Base-by-base conservation (phyloP, 78 protist species). In the Dictyostelium firmibasis region DNA sequence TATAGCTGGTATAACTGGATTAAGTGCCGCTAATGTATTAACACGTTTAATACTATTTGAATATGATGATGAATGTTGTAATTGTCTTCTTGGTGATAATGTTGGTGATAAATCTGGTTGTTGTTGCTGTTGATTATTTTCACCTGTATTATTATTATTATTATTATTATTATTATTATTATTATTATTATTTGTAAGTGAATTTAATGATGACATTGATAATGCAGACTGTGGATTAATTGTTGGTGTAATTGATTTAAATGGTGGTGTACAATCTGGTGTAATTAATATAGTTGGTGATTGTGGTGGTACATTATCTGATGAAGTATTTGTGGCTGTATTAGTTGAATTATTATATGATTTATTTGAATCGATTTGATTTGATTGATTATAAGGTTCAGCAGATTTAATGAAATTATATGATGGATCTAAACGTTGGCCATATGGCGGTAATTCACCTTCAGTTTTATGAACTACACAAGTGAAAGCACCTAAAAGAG, bases 351-450 rank as follows among this genome's bases (percentile, higher is more conserved):
- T 41, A 38, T 86, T 74, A 69, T 50, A 38, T 18, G 44, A 38
- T 38, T 38, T 77, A 41, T 77, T 77, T 11, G 36, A 25, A 77
- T 77, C 35, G n/a, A 77, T 77, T 35, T 9, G 50, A 41, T 16
- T 7, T 16, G 27, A 2, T 20, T 38, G 8, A 62, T 89, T 89
- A 38, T 79, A 81, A 8, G 94, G 94, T 43, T 89, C 82, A 8
- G 36, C 6, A 18, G 75, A 6, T 62, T 79, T 70, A 20, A 89
- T 85, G 23, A 70, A 43, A 35, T 64, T 57, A 81, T 79, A 81
- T 1, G 94, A 89, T 89, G 94, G 94, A 70, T 89, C 94, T 14
- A 89, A 62, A 20, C 78, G 78, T 53, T 67, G 75, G 16, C 72
- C 50, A 35, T 81, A 84, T 9, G 83, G 29, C 10, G 94, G 94